These are phyloP conservation scores for Nepenthes mirabilis DNA, from an alignment of 148 eudicot genomes.

Conservation along the genomic window DNA sequence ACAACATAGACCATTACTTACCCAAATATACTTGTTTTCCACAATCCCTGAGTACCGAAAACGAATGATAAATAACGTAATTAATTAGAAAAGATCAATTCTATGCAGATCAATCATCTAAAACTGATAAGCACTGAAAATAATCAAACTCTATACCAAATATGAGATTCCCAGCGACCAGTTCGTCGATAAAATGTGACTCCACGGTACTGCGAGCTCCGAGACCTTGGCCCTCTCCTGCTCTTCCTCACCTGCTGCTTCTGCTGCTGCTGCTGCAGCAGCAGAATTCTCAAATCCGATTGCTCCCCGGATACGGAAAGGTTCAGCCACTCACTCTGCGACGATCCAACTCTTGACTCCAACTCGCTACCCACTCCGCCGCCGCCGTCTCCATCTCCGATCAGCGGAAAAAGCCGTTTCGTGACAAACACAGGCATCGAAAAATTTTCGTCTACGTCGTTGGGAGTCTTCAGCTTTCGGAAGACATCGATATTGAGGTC, in stretches of 20 bases:
- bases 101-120: neutral
- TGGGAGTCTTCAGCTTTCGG: conserved; percentile 1
- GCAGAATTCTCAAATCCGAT: conserved; percentile 10
- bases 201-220: conserved; percentile 89
- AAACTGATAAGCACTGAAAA: neutral
- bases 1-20: conserved; percentile 13
- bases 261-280: conserved; percentile 7
- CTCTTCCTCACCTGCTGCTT: conserved; percentile 52
- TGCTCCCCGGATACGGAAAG: conserved; percentile 23
- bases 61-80: neutral
- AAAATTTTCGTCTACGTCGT: neutral
- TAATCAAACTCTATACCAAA: conserved; percentile 35
- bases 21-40: conserved; percentile 91
- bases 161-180: conserved; percentile 95
- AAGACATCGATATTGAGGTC: conserved; percentile 12
- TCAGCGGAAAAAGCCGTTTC: conserved; percentile 40
- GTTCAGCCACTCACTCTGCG: conserved; percentile 42
- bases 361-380: neutral
- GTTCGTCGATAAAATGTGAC: conserved; percentile 90
- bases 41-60: conserved; percentile 52
- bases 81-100: neutral
- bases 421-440: conserved; percentile 16
- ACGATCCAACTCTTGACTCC: conserved; percentile 15
- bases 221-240: conserved; percentile 77
- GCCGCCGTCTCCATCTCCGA: neutral